A percentile compares a stretch with the other conserved stretches of the same genome.
phyloP scores from a whole-genome alignment of 805 yeast species.

The Kazachstania africana region DNA sequence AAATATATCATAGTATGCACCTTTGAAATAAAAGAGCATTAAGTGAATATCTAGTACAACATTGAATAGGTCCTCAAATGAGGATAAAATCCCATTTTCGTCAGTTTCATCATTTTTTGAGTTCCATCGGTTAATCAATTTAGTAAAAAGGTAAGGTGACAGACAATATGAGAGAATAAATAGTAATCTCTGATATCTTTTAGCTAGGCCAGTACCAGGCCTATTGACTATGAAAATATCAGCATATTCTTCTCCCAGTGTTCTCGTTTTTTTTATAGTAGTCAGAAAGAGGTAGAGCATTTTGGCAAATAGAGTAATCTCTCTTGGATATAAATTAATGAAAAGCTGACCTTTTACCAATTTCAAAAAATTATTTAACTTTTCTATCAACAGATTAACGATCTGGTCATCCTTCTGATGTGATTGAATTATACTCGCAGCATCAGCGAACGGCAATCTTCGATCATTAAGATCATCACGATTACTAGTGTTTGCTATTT shows the following conservation, averaged over 20 bases:
- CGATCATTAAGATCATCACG: background rate
- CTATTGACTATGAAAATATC: slow-evolving; percentile 58
- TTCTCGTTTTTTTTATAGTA: slow-evolving; percentile 62
- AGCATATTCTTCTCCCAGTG: slow-evolving; percentile 91
- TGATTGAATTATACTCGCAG: slow-evolving; percentile 84
- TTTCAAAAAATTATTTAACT: slow-evolving; percentile 46
- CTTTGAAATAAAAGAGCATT: slow-evolving; percentile 73
- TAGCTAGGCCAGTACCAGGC: slow-evolving; percentile 40
- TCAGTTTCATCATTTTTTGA: slow-evolving; percentile 1
- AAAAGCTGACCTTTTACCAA: slow-evolving; percentile 49
- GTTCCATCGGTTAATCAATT: slow-evolving; percentile 9
- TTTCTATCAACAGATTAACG: slow-evolving; percentile 40
- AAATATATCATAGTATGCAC: slow-evolving; percentile 67
- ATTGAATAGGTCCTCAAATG: slow-evolving; percentile 39
- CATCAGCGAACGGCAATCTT: slow-evolving; percentile 59
- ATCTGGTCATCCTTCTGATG: slow-evolving; percentile 81
- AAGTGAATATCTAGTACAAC: slow-evolving; percentile 55
- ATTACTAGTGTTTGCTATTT: background rate
- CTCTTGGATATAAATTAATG: slow-evolving; percentile 50
- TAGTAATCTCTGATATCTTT: slow-evolving; percentile 34
- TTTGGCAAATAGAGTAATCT: slow-evolving; percentile 46
- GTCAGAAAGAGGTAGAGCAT: slow-evolving; percentile 61
- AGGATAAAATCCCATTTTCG: slow-evolving; percentile 1
- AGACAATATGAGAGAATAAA: slow-evolving; percentile 51
- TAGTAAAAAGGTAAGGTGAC: slow-evolving; percentile 44